Base-by-base conservation (phyloP, 306 rosid genomes). In the Vigna nakashimae region DNA sequence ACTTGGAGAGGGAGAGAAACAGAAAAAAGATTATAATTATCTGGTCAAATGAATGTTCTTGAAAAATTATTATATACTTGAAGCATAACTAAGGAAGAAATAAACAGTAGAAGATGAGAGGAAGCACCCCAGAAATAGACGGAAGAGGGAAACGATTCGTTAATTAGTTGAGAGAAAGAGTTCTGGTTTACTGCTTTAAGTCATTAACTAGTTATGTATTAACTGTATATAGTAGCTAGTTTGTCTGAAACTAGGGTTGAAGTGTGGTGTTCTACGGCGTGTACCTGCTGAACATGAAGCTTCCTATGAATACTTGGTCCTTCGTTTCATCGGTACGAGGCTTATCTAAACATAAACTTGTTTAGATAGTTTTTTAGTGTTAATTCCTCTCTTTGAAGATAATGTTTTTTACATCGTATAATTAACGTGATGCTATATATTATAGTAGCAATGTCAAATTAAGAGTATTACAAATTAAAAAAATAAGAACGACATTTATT, bases 51-150 rank as follows among this genome's bases (percentile, higher is more conserved):
- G 69, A 43, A 64, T 36, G 4, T 9, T 26, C 4, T 34, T 62
- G 12, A 3, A 34, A 15, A 32, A 34, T 63, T 63, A 1, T 5
- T 62, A 7, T 24, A 16, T n/a, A 32, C 14, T 34, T 63, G 14
- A 15, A 38, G 46, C 1, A 4, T 65, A 17, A 32, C 9, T 42
- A 17, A 38, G 1, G 12, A 3, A 56, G 32, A 62, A 32, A 32
- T 6, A 30, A 15, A 8, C 3, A 5, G 65, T 4, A 36, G 38
- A 59, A 62, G 1, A 62, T 5, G 8, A 64, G 52, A 65, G 71
- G 71, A 65, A 65, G 52, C 71, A 65, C 52, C 71, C 52, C 52
- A 12, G 11, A 65, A 65, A 65, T 65, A 65, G 71, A 65, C 52
- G 51, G 30, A 65, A 65, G 7, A 58, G 4, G 45, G 9, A 32